phyloP scores from a whole-genome alignment of 345 rosid genomes.

The Bretschneidera sinensis region DNA sequence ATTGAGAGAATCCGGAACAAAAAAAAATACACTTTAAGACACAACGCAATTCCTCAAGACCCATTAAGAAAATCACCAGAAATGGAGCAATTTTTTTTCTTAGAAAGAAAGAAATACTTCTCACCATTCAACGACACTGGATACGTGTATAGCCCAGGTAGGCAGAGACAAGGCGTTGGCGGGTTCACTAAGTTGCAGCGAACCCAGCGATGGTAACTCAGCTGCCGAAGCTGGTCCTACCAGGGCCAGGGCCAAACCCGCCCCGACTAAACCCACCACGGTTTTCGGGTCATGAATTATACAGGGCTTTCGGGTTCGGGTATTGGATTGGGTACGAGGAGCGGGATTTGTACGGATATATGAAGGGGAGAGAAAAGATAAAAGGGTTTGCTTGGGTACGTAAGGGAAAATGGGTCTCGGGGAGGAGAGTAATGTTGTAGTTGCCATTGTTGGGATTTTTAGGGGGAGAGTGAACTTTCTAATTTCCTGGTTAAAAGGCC shows the following conservation, averaged over 20 bases:
- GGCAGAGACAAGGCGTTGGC: conserved; percentile 87
- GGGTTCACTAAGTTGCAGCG: conserved; percentile 62
- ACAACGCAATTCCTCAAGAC: neutral
- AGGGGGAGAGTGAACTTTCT: no score
- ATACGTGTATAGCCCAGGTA: conserved; percentile 89
- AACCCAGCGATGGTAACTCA: conserved; percentile 32
- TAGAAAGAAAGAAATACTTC: no score
- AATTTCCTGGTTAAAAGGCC: no score
- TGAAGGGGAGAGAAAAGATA: conserved; percentile 12
- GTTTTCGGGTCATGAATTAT: conserved; percentile 19
- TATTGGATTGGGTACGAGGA: conserved; percentile 8
- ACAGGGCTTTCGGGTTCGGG: conserved; percentile 1
- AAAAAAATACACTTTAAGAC: neutral
- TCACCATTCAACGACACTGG: conserved; percentile 91
- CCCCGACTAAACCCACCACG: conserved; percentile 35
- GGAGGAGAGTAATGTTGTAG: conserved; percentile 26
- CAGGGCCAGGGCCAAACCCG: no score
- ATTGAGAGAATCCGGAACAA: no score
- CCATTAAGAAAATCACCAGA: neutral
- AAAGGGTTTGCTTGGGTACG: conserved; percentile 16
- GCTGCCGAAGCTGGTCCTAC: conserved; percentile 49
- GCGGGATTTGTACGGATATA: neutral
- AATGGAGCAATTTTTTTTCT: no score
- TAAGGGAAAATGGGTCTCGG: conserved; percentile 15
- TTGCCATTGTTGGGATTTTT: conserved; percentile 40